Percentiles rank a stretch among this genome's conserved stretches.
Conservation (phyloP, 495 filamentous ascomycete species). For the Talaromyces thailandensis region DNA sequence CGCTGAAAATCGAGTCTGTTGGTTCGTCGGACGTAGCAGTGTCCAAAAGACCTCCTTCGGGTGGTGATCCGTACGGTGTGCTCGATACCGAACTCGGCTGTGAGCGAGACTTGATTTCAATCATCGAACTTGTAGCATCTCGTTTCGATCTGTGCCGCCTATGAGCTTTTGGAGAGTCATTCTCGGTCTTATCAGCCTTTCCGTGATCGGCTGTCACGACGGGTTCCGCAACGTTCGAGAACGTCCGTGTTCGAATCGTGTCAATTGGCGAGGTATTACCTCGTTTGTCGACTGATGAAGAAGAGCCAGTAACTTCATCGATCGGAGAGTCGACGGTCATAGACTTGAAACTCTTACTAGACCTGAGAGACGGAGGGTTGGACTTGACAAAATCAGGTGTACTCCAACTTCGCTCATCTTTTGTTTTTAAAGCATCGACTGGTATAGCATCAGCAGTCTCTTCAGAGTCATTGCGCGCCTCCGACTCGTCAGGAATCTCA, state of each 20-base stretch:
- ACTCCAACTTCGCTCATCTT: slow-evolving; percentile 55
- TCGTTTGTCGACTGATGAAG: slow-evolving; percentile 32
- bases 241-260: slow-evolving; percentile 52
- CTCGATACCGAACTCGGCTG: slow-evolving; percentile 46
- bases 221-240: slow-evolving; percentile 54
- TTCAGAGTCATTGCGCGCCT: slow-evolving; percentile 36
- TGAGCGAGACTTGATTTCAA: slow-evolving; percentile 54
- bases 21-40: background rate
- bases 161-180: slow-evolving; percentile 16
- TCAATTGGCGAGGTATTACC: slow-evolving; percentile 36
- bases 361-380: slow-evolving; percentile 16
- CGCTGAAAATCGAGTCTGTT: slow-evolving; percentile 18
- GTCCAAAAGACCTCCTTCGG: slow-evolving; percentile 22
- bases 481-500: slow-evolving; percentile 48
- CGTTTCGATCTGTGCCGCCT: slow-evolving; percentile 34
- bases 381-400: slow-evolving; percentile 34
- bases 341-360: slow-evolving; percentile 22
- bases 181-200: slow-evolving; percentile 44
- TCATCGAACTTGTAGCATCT: slow-evolving; percentile 54
- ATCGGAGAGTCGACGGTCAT: slow-evolving; percentile 17
- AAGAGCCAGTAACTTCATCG: slow-evolving; percentile 19
- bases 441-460: slow-evolving; percentile 24
- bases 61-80: slow-evolving; percentile 43
- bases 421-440: slow-evolving; percentile 25
- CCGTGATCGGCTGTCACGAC: slow-evolving; percentile 53